Percentiles rank a stretch among this genome's conserved stretches.
These are phyloP conservation scores for Daedaleopsis nitida DNA, from an alignment of 768 basidiomycete species.

Conservation along the genomic window DNA sequence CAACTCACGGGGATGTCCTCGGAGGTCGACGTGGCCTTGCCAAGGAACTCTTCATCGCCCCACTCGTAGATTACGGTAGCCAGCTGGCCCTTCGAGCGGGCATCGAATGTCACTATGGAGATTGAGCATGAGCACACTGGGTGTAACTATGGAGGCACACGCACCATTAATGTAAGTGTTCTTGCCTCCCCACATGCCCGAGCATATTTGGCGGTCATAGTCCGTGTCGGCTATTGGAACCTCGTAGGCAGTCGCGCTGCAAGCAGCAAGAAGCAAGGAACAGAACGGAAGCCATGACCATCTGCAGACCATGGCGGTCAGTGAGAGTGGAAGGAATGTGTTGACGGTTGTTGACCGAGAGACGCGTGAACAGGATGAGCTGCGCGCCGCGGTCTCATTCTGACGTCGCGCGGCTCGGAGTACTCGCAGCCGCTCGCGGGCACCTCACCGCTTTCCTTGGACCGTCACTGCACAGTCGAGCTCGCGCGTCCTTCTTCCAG, in stretches of 20 bases:
- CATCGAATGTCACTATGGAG: conserved; percentile 72
- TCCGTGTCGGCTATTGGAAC: conserved; percentile 74
- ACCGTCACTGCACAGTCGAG: neutral
- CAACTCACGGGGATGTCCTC: conserved; percentile 66
- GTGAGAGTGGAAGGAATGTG: conserved; percentile 19
- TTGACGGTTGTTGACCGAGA: conserved; percentile 25
- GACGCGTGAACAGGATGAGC: conserved; percentile 1
- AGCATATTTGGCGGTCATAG: conserved; percentile 88
- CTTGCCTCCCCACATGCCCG: conserved; percentile 88
- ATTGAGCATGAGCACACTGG: conserved; percentile 22
- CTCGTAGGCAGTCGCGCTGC: conserved; percentile 52
- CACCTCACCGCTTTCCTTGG: conserved; percentile 11
- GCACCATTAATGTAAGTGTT: conserved; percentile 84
- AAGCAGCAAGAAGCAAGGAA: conserved; percentile 37
- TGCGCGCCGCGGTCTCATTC: conserved; percentile 3
- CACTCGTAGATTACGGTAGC: conserved; percentile 98
- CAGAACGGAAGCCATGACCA: conserved; percentile 26
- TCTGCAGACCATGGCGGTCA: conserved; percentile 25
- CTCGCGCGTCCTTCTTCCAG: neutral
- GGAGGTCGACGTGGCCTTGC: conserved; percentile 61
- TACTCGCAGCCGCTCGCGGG: conserved; percentile 8
- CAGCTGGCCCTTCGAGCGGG: conserved; percentile 78
- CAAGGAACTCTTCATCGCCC: conserved; percentile 83
- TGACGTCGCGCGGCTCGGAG: conserved; percentile 12
- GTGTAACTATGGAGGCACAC: conserved; percentile 3